phyloP scores from a whole-genome alignment of 768 basidiomycete species.

The Lactarius sp. region DNA sequence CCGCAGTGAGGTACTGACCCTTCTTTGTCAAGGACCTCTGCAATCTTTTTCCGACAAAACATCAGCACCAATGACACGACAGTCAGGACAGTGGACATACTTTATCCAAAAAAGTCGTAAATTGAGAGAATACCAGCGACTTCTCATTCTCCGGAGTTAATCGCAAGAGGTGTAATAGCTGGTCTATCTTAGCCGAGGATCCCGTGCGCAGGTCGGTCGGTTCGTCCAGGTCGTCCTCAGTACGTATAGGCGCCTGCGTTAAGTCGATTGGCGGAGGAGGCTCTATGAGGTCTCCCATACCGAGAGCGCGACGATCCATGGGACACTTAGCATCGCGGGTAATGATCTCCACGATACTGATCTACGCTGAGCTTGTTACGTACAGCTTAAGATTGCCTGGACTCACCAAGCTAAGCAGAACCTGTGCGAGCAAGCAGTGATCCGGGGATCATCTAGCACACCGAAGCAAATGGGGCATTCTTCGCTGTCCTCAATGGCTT shows the following conservation, averaged over 20 bases:
- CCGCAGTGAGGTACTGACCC: constrained; percentile 40
- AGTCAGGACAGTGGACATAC: constrained; percentile 34
- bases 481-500: constrained; percentile 74
- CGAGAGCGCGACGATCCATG: constrained; percentile 71
- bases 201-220: constrained; percentile 39
- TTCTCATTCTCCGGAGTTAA: constrained; percentile 69
- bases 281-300: constrained; percentile 52
- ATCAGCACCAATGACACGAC: not conserved
- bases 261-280: constrained; percentile 62
- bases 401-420: constrained; percentile 69
- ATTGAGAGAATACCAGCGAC: constrained; percentile 86
- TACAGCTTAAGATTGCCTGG: not conserved
- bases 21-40: constrained; percentile 56
- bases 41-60: constrained; percentile 47
- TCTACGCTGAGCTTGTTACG: constrained; percentile 9
- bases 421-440: constrained; percentile 66
- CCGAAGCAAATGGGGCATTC: constrained; percentile 78
- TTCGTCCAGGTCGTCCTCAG: constrained; percentile 37
- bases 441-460: constrained; percentile 57
- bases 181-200: constrained; percentile 83
- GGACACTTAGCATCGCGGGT: constrained; percentile 73
- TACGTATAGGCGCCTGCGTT: constrained; percentile 50
- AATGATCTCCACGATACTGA: constrained; percentile 66
- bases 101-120: constrained; percentile 80
- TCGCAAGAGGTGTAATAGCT: constrained; percentile 66